Percentiles rank a stretch among this genome's conserved stretches.
phyloP scores from a whole-genome alignment of 345 rosid genomes.

The Arabis hirsuta region DNA sequence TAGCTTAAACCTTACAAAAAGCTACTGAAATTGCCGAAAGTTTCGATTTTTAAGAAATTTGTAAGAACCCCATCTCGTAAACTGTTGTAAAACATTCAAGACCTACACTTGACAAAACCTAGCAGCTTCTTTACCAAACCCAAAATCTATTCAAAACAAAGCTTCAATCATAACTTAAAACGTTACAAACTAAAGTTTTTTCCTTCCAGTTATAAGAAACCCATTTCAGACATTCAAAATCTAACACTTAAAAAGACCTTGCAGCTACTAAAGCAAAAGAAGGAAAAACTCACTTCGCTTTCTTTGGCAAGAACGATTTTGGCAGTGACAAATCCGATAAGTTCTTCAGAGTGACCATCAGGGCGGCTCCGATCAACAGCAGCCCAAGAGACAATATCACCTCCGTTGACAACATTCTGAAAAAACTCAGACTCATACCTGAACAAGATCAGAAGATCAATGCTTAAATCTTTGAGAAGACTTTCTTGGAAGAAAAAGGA shows the following conservation, averaged over 20 bases:
- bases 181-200: neutral
- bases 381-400: conserved; percentile 88
- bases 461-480: conserved; percentile 15
- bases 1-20: neutral
- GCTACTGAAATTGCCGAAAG: too few species aligned
- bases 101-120: too few species aligned
- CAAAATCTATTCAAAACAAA: too few species aligned
- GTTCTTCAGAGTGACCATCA: conserved; percentile 70
- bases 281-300: conserved; percentile 69
- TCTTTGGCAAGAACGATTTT: conserved; percentile 71
- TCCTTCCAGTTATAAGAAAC: neutral
- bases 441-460: conserved; percentile 43
- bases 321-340: conserved; percentile 94
- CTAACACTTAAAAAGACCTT: conserved; percentile 11
- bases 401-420: conserved; percentile 81
- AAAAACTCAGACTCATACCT: conserved; percentile 96
- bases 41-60: too few species aligned
- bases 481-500: conserved; percentile 7
- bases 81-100: too few species aligned
- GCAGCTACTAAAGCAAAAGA: neutral
- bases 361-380: conserved; percentile 84
- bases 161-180: neutral
- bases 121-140: too few species aligned
- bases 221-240: conserved; percentile 15
- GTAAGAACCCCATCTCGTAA: too few species aligned